phyloP scores from a whole-genome alignment of 2,329 filamentous ascomycete genomes.

The Sclerotinia borealis region DNA sequence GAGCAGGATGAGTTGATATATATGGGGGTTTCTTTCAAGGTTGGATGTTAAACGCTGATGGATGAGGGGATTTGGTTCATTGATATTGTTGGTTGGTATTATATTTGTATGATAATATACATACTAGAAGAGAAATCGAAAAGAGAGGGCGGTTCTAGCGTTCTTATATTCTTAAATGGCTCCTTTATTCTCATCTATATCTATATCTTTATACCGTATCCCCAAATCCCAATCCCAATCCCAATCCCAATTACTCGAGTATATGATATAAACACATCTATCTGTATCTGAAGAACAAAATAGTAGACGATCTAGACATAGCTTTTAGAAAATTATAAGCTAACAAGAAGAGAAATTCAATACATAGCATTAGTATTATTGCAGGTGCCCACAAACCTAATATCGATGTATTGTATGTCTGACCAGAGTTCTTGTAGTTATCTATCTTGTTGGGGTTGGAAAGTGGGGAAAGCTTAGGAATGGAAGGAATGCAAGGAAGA shows the following conservation, averaged over 20 bases:
- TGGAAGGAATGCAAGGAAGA: too few species aligned
- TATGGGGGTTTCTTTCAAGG: neutral
- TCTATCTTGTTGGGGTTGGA: too few species aligned
- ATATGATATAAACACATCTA: neutral
- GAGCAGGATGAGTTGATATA: neutral
- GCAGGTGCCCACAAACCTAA: too few species aligned
- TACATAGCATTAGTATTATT: too few species aligned
- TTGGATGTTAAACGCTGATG: neutral
- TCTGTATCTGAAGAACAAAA: too few species aligned
- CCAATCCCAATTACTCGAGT: neutral
- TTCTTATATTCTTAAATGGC: neutral
- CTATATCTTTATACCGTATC: too few species aligned
- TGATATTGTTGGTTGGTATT: neutral
- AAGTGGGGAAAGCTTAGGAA: too few species aligned
- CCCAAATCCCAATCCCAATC: neutral
- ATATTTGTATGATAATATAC: neutral
- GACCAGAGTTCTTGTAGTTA: too few species aligned
- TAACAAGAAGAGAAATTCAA: too few species aligned
- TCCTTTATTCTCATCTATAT: neutral
- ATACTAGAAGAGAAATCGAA: neutral
- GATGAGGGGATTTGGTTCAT: neutral
- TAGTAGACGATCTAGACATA: too few species aligned
- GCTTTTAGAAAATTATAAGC: too few species aligned
- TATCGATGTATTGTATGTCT: too few species aligned
- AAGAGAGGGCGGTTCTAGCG: neutral